Percentiles rank a stretch among this genome's conserved stretches.
Evolutionary conservation across 768 basidiomycete species (phyloP).

Genomic region (Lactifluus rugatus): DNA sequence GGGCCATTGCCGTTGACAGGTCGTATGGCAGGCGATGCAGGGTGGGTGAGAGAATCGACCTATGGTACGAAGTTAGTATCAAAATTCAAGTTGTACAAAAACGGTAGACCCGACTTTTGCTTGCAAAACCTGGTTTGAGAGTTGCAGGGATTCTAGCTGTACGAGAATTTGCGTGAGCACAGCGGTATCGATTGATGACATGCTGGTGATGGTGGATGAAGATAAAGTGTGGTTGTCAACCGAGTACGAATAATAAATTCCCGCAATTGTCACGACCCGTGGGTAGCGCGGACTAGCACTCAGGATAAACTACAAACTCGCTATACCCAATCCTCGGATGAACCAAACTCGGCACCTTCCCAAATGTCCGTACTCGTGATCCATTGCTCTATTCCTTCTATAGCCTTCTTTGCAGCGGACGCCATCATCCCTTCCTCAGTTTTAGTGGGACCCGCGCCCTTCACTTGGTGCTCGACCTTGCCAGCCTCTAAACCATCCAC

Average conservation of each 20-base stretch:
- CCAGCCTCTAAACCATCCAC: constrained; percentile 2
- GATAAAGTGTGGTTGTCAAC: neutral
- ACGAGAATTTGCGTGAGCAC: constrained; percentile 62
- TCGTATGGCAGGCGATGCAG: constrained; percentile 22
- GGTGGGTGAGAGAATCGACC: constrained; percentile 42
- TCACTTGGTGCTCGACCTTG: neutral
- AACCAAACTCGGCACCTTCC: neutral
- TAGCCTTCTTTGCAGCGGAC: constrained; percentile 9
- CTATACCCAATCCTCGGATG: neutral
- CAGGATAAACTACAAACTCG: neutral
- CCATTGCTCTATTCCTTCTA: neutral
- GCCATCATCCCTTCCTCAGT: neutral
- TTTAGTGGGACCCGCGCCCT: neutral
- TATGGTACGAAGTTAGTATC: constrained; percentile 21
- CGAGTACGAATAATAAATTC: too few relatives aligned
- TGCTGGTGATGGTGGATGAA: neutral
- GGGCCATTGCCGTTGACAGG: constrained; percentile 28
- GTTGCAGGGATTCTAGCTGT: constrained; percentile 60
- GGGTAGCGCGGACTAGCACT: too few relatives aligned
- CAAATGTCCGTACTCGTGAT: neutral
- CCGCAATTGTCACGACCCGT: too few relatives aligned
- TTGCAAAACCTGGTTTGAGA: constrained; percentile 68
- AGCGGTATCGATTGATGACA: constrained; percentile 33
- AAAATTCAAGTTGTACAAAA: neutral
- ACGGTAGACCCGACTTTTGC: constrained; percentile 48